These are phyloP conservation scores for Dalbergia oliveri DNA, from an alignment of 306 rosid genomes.

Conservation along the genomic window DNA sequence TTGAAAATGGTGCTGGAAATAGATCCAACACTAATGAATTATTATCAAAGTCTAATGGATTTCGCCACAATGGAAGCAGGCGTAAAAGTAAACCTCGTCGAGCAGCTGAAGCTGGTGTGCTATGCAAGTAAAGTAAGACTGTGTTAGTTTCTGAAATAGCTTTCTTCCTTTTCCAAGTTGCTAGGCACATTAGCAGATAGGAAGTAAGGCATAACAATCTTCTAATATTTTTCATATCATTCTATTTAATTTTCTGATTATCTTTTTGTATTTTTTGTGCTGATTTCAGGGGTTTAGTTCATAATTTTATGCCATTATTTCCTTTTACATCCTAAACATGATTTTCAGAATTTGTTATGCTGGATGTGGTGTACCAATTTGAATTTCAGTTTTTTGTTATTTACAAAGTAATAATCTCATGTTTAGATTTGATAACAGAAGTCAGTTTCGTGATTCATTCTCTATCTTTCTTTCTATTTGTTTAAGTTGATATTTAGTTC, in stretches of 20 bases:
- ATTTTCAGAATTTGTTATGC: not conserved
- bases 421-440: too few species aligned
- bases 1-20: conserved; percentile 46
- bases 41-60: conserved; percentile 51
- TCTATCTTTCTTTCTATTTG: too few species aligned
- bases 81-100: conserved; percentile 83
- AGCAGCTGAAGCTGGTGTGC: conserved; percentile 85
- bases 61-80: conserved; percentile 74
- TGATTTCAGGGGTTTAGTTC: conserved; percentile 1
- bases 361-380: too few species aligned
- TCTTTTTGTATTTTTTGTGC: conserved; percentile 37
- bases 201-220: conserved; percentile 52
- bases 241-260: not conserved
- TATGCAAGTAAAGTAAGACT: conserved; percentile 72
- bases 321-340: not conserved
- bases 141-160: conserved; percentile 32
- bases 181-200: not conserved
- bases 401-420: too few species aligned
- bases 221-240: conserved; percentile 39
- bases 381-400: too few species aligned
- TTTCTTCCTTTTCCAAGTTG: not conserved
- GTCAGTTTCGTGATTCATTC: too few species aligned
- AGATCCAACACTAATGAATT: conserved; percentile 47
- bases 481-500: too few species aligned
- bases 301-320: conserved; percentile 34